These are phyloP conservation scores for Purpureocillium lavendulum DNA, from an alignment of 2,329 filamentous ascomycete species.

Conservation along the genomic window DNA sequence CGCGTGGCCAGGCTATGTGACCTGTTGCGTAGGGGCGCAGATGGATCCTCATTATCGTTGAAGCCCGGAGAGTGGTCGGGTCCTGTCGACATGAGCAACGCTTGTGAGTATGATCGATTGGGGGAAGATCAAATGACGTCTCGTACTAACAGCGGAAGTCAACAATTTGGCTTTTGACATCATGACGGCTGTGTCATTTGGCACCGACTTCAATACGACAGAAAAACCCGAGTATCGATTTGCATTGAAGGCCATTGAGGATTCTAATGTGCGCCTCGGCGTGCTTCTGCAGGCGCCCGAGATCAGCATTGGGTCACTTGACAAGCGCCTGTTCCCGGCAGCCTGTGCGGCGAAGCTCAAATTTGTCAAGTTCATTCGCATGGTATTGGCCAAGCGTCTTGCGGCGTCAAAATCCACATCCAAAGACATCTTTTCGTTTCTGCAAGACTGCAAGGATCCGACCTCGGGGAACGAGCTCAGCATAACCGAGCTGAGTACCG, in stretches of 20 bases:
- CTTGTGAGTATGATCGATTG: constrained; percentile 6
- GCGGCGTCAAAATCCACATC: constrained; percentile 18
- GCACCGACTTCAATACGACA: constrained; percentile 9
- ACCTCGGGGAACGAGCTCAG: constrained; percentile 33
- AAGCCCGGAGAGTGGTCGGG: constrained; percentile 3
- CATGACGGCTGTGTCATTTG: constrained; percentile 14
- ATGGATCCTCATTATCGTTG: neutral
- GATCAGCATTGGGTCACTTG: constrained; percentile 2
- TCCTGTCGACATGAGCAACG: constrained; percentile 4
- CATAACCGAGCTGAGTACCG: constrained; percentile 31
- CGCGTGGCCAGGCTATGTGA: constrained; percentile 2
- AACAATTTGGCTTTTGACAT: constrained; percentile 14
- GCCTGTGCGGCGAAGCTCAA: constrained; percentile 3
- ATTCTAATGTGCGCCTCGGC: constrained; percentile 12
- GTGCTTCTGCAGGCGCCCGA: constrained; percentile 7
- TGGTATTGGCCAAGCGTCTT: constrained; percentile 3
- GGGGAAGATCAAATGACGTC: too few relatives aligned
- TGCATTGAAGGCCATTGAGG: constrained; percentile 9
- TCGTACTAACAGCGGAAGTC: too few relatives aligned
- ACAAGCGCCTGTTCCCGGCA: constrained; percentile 8
- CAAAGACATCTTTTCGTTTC: constrained; percentile 38
- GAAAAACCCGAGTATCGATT: constrained; percentile 8
- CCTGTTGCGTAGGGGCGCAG: neutral
- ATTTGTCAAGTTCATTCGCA: constrained; percentile 8
- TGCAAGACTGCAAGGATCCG: constrained; percentile 35